phyloP scores from a whole-genome alignment of 352 stramenopile species.

The Phytophthora melonis region DNA sequence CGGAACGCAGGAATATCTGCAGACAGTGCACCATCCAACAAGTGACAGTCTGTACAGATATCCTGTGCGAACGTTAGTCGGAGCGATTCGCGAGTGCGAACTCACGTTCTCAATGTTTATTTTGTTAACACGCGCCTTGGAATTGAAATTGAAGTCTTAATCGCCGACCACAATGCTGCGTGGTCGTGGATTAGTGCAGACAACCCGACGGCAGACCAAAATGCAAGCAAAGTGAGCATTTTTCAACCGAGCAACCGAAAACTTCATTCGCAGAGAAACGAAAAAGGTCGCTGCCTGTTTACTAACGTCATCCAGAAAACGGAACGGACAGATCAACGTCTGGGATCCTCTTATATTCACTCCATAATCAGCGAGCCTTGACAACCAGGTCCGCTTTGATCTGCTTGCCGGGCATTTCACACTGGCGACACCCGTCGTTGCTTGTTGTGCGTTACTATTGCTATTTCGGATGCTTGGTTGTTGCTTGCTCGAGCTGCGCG shows the following conservation, averaged over 20 bases:
- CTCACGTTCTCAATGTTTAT: background rate
- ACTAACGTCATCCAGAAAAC: constrained; percentile 8
- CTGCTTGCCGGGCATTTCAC: background rate
- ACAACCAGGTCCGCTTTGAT: background rate
- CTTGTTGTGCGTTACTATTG: constrained; percentile 11
- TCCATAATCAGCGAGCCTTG: background rate
- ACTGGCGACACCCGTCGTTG: constrained; percentile 1
- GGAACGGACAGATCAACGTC: constrained; percentile 20
- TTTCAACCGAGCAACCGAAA: constrained; percentile 2
- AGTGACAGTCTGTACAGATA: background rate
- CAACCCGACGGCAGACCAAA: background rate
- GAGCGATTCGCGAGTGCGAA: no score
- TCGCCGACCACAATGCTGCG: background rate
- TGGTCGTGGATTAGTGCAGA: background rate
- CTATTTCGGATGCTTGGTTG: background rate
- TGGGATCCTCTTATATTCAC: constrained; percentile 5
- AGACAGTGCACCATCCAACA: background rate
- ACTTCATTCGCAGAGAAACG: background rate
- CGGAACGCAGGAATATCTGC: background rate
- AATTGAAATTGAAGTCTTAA: background rate
- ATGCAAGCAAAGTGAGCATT: background rate
- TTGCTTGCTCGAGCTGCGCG: constrained; percentile 19
- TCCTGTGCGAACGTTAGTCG: no score
- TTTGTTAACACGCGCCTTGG: background rate
- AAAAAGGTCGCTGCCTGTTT: background rate